Conservation (phyloP, 305 asterid species). For the Fraxinus angustifolia region DNA sequence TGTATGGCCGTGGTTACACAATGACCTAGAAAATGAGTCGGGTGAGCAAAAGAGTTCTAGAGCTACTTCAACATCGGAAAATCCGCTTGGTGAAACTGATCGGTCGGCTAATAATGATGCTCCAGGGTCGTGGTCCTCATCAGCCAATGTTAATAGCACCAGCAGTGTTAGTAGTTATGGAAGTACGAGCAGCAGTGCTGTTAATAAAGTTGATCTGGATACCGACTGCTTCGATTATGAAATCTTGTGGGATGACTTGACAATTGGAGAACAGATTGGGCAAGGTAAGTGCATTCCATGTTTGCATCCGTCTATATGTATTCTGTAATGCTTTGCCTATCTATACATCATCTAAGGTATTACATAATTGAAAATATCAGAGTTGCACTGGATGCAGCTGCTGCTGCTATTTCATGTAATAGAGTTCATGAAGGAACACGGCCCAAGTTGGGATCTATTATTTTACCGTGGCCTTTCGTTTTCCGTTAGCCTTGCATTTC, state of each 20-base stretch:
- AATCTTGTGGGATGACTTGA: slow-evolving; percentile 55
- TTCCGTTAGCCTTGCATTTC: neutral
- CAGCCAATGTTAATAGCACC: slow-evolving; percentile 67
- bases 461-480: neutral
- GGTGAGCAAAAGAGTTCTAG: slow-evolving; percentile 41
- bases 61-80: slow-evolving; percentile 41
- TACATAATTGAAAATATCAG: neutral
- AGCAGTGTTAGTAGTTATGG: slow-evolving; percentile 84
- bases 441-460: neutral
- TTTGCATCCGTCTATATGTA: neutral
- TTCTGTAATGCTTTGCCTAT: slow-evolving; percentile 12
- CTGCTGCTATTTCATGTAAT: neutral
- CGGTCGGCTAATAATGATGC: slow-evolving; percentile 51
- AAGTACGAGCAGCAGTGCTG: slow-evolving; percentile 65
- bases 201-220: slow-evolving; percentile 46
- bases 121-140: slow-evolving; percentile 73
- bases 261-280: slow-evolving; percentile 52
- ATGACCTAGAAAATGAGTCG: slow-evolving; percentile 54
- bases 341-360: neutral
- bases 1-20: slow-evolving; percentile 65
- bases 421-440: neutral
- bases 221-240: slow-evolving; percentile 51
- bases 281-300: slow-evolving; percentile 33
- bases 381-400: neutral
- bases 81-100: slow-evolving; percentile 44